phyloP scores from a whole-genome alignment of 2,329 filamentous ascomycete genomes.

The Aspergillus melleus region DNA sequence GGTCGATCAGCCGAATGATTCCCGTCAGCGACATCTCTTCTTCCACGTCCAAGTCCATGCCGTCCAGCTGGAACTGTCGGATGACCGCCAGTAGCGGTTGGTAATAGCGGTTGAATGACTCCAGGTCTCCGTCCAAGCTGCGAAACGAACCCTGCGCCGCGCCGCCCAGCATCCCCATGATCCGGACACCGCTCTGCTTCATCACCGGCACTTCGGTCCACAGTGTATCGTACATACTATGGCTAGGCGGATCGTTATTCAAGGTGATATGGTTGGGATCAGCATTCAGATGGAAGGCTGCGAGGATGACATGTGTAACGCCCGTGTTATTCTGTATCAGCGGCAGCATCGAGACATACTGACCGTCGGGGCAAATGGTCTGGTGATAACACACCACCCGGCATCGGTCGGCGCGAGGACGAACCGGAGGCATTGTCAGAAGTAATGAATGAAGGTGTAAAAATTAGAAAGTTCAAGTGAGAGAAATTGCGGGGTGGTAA shows the following conservation, averaged over 20 bases:
- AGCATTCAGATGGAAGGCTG: constrained; percentile 79
- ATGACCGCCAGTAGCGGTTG: constrained; percentile 66
- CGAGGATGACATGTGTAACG: constrained; percentile 80
- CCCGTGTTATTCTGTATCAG: constrained; percentile 60
- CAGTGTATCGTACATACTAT: constrained; percentile 67
- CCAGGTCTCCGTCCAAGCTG: constrained; percentile 57
- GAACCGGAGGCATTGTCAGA: constrained; percentile 40
- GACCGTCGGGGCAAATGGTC: constrained; percentile 58
- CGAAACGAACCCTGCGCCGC: constrained; percentile 74
- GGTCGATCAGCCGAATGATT: constrained; percentile 66
- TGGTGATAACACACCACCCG: constrained; percentile 60
- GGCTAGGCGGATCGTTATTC: constrained; percentile 74
- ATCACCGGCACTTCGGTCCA: constrained; percentile 77
- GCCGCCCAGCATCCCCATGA: constrained; percentile 85
- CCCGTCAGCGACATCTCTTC: constrained; percentile 70
- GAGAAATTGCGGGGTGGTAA: background rate
- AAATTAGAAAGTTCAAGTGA: background rate
- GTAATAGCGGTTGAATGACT: constrained; percentile 73
- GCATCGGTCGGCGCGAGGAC: constrained; percentile 26
- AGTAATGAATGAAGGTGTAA: background rate
- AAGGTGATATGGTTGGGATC: constrained; percentile 68
- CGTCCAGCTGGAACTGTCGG: constrained; percentile 61
- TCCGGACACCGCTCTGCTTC: constrained; percentile 71
- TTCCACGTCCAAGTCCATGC: constrained; percentile 78
- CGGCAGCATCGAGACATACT: constrained; percentile 63